phyloP scores from a whole-genome alignment of 306 rosid genomes.

The Medicago arabica region DNA sequence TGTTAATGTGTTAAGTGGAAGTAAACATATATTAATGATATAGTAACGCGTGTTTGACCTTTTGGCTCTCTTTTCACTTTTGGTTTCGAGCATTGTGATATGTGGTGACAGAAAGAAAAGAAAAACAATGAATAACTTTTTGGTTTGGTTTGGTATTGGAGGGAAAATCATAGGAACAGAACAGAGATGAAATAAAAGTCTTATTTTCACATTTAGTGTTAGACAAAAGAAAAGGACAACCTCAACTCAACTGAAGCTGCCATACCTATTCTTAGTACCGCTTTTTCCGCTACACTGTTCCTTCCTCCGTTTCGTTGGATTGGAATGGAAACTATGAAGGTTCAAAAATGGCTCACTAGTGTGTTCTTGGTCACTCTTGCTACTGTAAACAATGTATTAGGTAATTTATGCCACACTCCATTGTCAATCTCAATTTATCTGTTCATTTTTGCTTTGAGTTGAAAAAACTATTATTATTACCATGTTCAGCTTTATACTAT shows the following conservation, averaged over 20 bases:
- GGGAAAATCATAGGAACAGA: slow-evolving; percentile 10
- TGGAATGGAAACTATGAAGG: slow-evolving; percentile 20
- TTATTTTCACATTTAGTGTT: slow-evolving; percentile 16
- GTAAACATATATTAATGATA: neutral
- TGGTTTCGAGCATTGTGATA: slow-evolving; percentile 23
- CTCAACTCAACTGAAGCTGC: neutral
- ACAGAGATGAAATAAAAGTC: slow-evolving; percentile 6
- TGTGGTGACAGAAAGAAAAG: slow-evolving; percentile 25
- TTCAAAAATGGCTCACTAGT: slow-evolving; percentile 7
- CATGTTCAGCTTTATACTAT: neutral
- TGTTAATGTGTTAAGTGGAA: too few relatives aligned
- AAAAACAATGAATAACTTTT: slow-evolving; percentile 3
- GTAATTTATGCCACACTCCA: neutral
- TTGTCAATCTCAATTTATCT: neutral
- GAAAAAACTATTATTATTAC: neutral
- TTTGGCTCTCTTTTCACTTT: slow-evolving; percentile 26
- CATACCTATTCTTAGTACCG: neutral
- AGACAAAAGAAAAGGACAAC: neutral
- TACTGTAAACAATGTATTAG: slow-evolving; percentile 30
- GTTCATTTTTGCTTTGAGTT: neutral
- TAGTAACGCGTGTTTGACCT: slow-evolving; percentile 42
- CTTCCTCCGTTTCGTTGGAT: neutral
- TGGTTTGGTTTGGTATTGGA: slow-evolving; percentile 7
- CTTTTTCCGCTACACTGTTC: neutral
- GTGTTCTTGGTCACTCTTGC: slow-evolving; percentile 13